A percentile compares a stretch with the other conserved stretches of the same genome.
Evolutionary conservation across 305 asterid genomes (phyloP).

Genomic region (Fraxinus xanthoxyloides): DNA sequence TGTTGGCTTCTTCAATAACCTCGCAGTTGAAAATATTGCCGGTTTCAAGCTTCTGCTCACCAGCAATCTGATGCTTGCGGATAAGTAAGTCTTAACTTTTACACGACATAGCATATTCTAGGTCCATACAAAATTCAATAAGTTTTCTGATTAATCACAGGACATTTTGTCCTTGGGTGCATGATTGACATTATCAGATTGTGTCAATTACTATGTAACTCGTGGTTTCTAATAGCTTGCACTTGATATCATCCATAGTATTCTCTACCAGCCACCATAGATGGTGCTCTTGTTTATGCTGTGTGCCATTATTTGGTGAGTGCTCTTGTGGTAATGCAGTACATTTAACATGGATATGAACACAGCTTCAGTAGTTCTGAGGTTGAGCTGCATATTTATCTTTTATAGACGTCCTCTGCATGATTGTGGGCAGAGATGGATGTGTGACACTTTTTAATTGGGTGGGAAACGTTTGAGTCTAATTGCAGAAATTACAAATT

Average conservation of each 20-base stretch:
- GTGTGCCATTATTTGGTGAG: background rate
- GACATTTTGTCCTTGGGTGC: slow-evolving; percentile 9
- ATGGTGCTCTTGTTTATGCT: background rate
- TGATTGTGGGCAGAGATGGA: background rate
- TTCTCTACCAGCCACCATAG: slow-evolving; percentile 4
- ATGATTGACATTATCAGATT: background rate
- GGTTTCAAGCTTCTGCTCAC: slow-evolving; percentile 79
- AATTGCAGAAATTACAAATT: background rate
- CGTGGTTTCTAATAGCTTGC: background rate
- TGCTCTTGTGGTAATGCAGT: slow-evolving; percentile 5
- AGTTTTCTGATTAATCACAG: background rate
- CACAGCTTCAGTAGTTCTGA: background rate
- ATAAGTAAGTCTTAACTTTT: slow-evolving; percentile 47
- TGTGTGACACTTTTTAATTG: background rate
- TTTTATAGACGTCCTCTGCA: background rate
- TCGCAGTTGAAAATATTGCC: slow-evolving; percentile 87
- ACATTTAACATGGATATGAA: background rate
- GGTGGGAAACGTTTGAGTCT: background rate
- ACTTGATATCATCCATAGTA: slow-evolving; percentile 1
- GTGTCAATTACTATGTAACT: background rate
- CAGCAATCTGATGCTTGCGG: slow-evolving; percentile 58
- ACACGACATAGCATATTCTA: background rate
- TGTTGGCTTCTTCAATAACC: slow-evolving; percentile 81
- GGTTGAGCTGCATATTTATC: slow-evolving; percentile 4
- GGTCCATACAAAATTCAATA: slow-evolving; percentile 1